phyloP scores from a whole-genome alignment of 2,329 filamentous ascomycete species.

The Alternaria gaisen region DNA sequence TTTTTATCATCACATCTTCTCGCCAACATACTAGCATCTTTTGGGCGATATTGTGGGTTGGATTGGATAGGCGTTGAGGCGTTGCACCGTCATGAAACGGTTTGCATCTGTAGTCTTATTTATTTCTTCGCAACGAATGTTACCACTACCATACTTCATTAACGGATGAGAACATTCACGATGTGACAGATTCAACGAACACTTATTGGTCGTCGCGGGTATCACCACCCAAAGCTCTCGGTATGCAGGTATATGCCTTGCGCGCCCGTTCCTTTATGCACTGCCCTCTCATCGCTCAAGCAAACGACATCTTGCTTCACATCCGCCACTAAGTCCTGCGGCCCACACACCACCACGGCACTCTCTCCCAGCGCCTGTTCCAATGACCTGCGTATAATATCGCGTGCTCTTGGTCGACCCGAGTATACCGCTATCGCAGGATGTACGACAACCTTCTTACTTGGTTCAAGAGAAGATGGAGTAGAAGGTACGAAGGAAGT shows the following conservation, averaged over 20 bases:
- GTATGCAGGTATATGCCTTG: conserved; percentile 70
- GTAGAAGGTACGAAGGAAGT: conserved; percentile 24
- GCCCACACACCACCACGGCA: conserved; percentile 70
- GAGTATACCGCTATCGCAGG: conserved; percentile 52
- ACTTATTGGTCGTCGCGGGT: too few relatives aligned
- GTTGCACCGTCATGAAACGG: conserved; percentile 7
- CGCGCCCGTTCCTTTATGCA: conserved; percentile 72
- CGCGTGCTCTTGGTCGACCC: conserved; percentile 62
- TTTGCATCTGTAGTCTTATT: conserved; percentile 10
- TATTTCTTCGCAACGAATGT: conserved; percentile 18
- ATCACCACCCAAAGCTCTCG: conserved; percentile 59
- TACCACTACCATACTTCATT: conserved; percentile 17
- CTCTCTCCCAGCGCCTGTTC: conserved; percentile 69
- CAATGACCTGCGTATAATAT: conserved; percentile 63
- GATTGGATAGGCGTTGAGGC: conserved; percentile 17
- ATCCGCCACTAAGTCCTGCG: conserved; percentile 62
- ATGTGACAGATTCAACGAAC: background rate
- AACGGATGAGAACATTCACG: too few relatives aligned
- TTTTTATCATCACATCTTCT: conserved; percentile 1
- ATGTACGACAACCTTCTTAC: conserved; percentile 37
- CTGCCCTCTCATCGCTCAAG: conserved; percentile 70
- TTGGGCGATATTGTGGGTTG: conserved; percentile 6
- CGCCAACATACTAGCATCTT: conserved; percentile 10
- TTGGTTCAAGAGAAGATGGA: conserved; percentile 14
- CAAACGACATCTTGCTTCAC: conserved; percentile 64